Conservation (phyloP, 2,329 filamentous ascomycete species). For the Monosporascus sp. region DNA sequence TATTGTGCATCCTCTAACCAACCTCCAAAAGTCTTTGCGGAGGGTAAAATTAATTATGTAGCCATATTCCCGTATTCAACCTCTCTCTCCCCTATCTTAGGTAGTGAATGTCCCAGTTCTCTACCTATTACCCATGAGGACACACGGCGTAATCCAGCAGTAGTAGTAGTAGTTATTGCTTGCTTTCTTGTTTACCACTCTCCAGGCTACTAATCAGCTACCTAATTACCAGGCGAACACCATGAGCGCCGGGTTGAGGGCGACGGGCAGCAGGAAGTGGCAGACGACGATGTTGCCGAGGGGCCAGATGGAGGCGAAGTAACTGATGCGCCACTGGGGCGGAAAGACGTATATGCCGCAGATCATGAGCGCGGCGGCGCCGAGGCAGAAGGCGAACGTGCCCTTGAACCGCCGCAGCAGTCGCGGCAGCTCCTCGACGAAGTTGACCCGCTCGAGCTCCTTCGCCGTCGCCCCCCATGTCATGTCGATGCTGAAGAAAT, state of each 20-base stretch:
- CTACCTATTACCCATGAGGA: too few species aligned
- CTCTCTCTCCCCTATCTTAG: too few species aligned
- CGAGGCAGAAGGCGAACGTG: conserved; percentile 23
- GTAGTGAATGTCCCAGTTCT: too few species aligned
- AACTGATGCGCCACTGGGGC: conserved; percentile 47
- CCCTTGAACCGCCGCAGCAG: conserved; percentile 27
- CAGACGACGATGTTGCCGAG: conserved; percentile 44
- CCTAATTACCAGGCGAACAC: conserved; percentile 48
- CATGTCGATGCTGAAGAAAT: conserved; percentile 39
- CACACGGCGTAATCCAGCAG: too few species aligned
- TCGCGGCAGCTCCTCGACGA: conserved; percentile 26
- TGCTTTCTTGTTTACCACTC: neutral
- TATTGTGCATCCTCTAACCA: neutral
- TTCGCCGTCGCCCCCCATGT: conserved; percentile 29
- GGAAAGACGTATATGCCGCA: conserved; percentile 24
- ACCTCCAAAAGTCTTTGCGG: neutral
- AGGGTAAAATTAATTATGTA: neutral
- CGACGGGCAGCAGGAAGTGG: conserved; percentile 54
- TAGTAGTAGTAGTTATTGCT: neutral
- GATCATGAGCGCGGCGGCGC: conserved; percentile 23
- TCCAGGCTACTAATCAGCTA: too few species aligned
- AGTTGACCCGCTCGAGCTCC: conserved; percentile 28
- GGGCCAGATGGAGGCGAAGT: conserved; percentile 56
- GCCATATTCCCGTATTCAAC: neutral
- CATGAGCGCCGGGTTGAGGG: conserved; percentile 60